These are phyloP conservation scores for Wickerhamomyces sp. DNA, from an alignment of 1,139 yeast species.

Conservation along the genomic window DNA sequence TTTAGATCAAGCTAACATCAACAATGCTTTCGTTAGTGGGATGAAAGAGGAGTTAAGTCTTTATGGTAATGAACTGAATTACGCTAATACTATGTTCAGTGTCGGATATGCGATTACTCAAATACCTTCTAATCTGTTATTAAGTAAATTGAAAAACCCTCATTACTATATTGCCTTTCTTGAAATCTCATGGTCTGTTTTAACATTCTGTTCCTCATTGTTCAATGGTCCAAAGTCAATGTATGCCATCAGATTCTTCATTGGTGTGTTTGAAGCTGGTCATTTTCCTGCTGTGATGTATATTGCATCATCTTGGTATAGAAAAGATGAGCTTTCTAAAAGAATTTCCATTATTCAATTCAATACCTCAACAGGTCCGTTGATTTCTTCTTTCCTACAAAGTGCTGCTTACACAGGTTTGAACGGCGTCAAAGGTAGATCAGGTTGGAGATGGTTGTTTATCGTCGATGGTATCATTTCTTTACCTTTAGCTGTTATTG, in stretches of 20 bases:
- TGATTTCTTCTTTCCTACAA: conserved; percentile 50
- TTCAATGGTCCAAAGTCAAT: conserved; percentile 18
- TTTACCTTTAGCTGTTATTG: conserved; percentile 42
- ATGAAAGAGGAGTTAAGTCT: conserved; percentile 41
- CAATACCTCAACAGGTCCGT: conserved; percentile 52
- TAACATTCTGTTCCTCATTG: conserved; percentile 13
- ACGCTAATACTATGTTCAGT: conserved; percentile 23
- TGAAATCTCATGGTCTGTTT: conserved; percentile 9
- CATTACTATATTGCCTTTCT: conserved; percentile 19
- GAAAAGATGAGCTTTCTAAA: conserved; percentile 29
- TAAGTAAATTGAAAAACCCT: conserved; percentile 36
- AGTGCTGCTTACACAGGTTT: conserved; percentile 49
- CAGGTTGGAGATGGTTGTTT: conserved; percentile 80
- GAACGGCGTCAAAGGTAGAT: conserved; percentile 48
- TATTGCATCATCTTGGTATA: conserved; percentile 26
- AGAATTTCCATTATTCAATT: conserved; percentile 33
- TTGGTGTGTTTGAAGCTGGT: conserved; percentile 31
- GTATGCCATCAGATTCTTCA: conserved; percentile 28
- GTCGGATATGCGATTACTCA: conserved; percentile 20
- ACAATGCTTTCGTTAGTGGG: conserved; percentile 35
- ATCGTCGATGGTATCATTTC: conserved; percentile 67
- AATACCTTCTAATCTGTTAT: conserved; percentile 25
- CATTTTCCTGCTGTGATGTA: conserved; percentile 25
- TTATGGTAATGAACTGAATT: conserved; percentile 33
- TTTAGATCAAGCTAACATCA: conserved; percentile 30